Conservation (phyloP, 495 filamentous ascomycete species). For the Articulospora tetracladia region DNA sequence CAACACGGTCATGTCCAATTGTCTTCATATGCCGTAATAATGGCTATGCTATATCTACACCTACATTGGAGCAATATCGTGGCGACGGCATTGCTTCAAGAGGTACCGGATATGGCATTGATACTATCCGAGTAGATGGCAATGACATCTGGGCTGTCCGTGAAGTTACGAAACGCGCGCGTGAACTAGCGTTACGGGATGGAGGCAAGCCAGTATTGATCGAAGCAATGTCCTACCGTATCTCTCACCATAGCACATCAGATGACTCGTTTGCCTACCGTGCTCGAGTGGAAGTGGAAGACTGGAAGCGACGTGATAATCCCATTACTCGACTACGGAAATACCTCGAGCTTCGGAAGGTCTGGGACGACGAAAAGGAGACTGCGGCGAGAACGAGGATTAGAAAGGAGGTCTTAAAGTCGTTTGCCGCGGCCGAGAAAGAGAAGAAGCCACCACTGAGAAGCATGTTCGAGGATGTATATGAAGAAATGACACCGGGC, state of each 20-base stretch:
- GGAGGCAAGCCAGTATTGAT: slow-evolving; percentile 71
- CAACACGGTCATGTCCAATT: slow-evolving; percentile 85
- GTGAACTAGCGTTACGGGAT: slow-evolving; percentile 56
- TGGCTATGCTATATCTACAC: slow-evolving; percentile 92
- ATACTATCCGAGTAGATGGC: slow-evolving; percentile 93
- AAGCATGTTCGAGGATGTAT: slow-evolving; percentile 81
- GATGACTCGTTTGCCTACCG: slow-evolving; percentile 98
- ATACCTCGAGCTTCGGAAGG: slow-evolving; percentile 75
- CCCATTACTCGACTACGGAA: slow-evolving; percentile 88
- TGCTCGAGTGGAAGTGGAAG: slow-evolving; percentile 89
- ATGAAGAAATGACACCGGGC: slow-evolving; percentile 83
- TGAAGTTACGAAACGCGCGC: slow-evolving; percentile 75
- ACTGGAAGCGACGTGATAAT: slow-evolving; percentile 96
- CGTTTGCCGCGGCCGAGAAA: slow-evolving; percentile 82
- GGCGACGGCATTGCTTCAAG: slow-evolving; percentile 95
- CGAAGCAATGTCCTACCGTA: slow-evolving; percentile 97
- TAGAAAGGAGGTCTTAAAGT: slow-evolving; percentile 72
- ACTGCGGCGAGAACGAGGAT: slow-evolving; percentile 63
- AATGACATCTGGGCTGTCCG: slow-evolving; percentile 96
- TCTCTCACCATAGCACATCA: slow-evolving; percentile 95
- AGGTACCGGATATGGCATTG: slow-evolving; percentile 95
- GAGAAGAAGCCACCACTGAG: slow-evolving; percentile 82
- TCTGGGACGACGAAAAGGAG: slow-evolving; percentile 84
- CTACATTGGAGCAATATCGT: slow-evolving; percentile 93
- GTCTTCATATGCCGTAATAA: slow-evolving; percentile 98